These are phyloP conservation scores for Macrolepiota albuminosa DNA, from an alignment of 768 basidiomycete genomes.

Conservation along the genomic window DNA sequence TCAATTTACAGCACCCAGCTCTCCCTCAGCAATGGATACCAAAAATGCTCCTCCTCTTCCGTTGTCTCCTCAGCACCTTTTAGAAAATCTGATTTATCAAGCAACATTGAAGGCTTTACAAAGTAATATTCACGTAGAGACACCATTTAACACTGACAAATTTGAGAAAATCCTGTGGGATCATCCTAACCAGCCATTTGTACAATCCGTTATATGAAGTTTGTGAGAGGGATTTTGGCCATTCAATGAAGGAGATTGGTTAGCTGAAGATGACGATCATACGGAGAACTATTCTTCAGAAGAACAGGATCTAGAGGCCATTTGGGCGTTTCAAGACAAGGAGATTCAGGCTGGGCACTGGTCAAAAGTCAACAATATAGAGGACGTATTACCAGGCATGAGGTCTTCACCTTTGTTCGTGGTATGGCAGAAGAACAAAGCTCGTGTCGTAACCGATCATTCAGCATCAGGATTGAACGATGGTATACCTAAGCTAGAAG, in stretches of 20 bases:
- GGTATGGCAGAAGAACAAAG: conserved; percentile 22
- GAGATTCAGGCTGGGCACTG: conserved; percentile 16
- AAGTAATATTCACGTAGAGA: conserved; percentile 19
- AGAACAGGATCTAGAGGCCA: background rate
- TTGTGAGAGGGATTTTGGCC: conserved; percentile 22
- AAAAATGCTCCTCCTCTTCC: background rate
- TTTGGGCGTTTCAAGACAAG: conserved; percentile 5
- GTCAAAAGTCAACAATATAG: background rate
- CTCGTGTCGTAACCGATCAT: conserved; percentile 21
- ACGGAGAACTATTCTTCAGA: conserved; percentile 9
- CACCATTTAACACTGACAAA: conserved; percentile 20
- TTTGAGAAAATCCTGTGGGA: conserved; percentile 16
- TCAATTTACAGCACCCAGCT: no score
- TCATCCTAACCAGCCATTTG: conserved; percentile 27
- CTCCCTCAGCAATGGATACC: background rate
- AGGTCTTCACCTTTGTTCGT: no score
- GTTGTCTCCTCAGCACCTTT: background rate
- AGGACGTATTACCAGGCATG: conserved; percentile 18
- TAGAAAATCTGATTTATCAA: background rate
- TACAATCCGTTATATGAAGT: conserved; percentile 19
- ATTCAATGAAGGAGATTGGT: conserved; percentile 22
- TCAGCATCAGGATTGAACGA: conserved; percentile 15
- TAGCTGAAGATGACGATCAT: background rate
- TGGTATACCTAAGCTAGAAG: conserved; percentile 1
- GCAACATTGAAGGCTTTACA: background rate